Base-by-base conservation (phyloP, 352 stramenopile genomes). In the Globisporangium polare region DNA sequence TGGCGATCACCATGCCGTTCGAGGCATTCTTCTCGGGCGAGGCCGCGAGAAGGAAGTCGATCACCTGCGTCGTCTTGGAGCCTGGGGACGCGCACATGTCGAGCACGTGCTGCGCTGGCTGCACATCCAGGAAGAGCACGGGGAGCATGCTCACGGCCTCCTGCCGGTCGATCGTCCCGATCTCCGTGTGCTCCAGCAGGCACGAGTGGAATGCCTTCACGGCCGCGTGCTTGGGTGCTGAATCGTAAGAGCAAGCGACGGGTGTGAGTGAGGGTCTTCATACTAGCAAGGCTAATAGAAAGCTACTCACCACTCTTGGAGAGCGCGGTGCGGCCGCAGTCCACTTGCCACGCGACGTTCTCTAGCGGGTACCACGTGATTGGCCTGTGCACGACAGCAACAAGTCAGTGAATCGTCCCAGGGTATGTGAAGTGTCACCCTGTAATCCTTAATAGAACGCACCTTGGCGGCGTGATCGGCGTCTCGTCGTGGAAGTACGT, bases 61-160 rank as follows among this genome's bases (percentile, higher is more conserved):
- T 78, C 53, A 99, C 81, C 73, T 99, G 97, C 45, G 91, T 97
- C 24, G 98, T 99, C 74, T 99, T 99, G 47, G 90, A 98, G 17
- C 98, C 98, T 0, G 98, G 98, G n/a, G 97, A 98, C 15, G 98
- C 97, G 63, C 85, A 94, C 83, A 95, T 93, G 61, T 95, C 84
- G 27, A 94, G 71, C 47, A 92, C 83, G 35, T 60, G 68, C 62
- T 98, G 84, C 58, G 90, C 69, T 2, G 80, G 84, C 49, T 98
- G 67, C 6, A 97, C 92, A 64, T 98, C 77, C 26, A 99, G 82
- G 63, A 99, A 98, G 24, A 99, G 75, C 31, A 98, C 97, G 0
- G 97, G 97, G 18, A 99, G 78, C 97, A 99, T 99, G 64, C 88
- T 98, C 55, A 98, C 98, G 7, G 97, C 83, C 67, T 99, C 98